phyloP scores from a whole-genome alignment of 768 basidiomycete genomes.

The Boletus sp. region DNA sequence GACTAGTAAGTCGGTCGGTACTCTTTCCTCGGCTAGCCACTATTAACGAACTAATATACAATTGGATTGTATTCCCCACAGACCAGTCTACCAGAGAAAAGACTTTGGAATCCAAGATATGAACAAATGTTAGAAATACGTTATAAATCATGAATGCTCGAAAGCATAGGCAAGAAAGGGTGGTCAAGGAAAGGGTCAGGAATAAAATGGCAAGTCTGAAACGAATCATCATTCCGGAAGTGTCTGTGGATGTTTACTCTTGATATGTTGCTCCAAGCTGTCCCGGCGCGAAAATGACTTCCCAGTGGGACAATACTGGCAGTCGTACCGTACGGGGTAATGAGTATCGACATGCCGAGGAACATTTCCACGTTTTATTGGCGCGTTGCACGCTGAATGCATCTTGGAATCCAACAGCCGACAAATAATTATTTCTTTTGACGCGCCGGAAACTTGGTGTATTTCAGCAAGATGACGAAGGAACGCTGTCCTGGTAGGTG shows the following conservation, averaged over 20 bases:
- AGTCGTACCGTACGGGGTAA: slow-evolving; percentile 13
- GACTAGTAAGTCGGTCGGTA: neutral
- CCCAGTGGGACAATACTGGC: slow-evolving; percentile 7
- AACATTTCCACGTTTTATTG: slow-evolving; percentile 11
- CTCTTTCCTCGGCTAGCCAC: too few species aligned
- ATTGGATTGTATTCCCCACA: neutral
- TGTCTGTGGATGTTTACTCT: neutral
- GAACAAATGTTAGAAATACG: too few species aligned
- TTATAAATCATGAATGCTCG: neutral
- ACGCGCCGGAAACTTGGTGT: slow-evolving; percentile 15
- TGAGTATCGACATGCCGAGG: slow-evolving; percentile 21
- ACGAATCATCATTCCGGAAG: neutral
- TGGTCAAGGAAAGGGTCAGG: neutral
- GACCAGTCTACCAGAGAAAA: neutral
- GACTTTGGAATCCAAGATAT: too few species aligned
- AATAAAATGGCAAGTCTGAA: neutral
- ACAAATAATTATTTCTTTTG: neutral
- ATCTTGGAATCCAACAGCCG: slow-evolving; percentile 3
- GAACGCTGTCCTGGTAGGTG: slow-evolving; percentile 3
- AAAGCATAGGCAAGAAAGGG: neutral
- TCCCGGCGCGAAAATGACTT: slow-evolving; percentile 26
- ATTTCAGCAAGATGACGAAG: slow-evolving; percentile 13
- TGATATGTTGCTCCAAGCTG: slow-evolving; percentile 15
- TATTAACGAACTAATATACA: neutral
- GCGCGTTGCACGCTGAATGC: neutral